These are phyloP conservation scores for Penicillium expansum DNA, from an alignment of 2,329 filamentous ascomycete species.

Conservation along the genomic window DNA sequence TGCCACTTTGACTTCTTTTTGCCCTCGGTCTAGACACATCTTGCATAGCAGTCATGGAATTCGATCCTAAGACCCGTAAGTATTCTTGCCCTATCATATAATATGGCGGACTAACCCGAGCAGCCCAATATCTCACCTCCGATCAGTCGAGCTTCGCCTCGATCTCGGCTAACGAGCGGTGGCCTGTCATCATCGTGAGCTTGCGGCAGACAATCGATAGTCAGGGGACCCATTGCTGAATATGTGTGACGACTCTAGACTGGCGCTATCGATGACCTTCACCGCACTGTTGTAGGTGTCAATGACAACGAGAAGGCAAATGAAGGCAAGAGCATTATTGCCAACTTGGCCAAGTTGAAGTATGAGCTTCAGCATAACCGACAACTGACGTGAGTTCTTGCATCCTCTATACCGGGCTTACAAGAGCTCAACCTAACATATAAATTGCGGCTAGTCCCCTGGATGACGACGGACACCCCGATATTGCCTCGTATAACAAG, in stretches of 20 bases:
- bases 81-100: constrained; percentile 1
- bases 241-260: constrained; percentile 56
- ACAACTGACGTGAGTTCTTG: constrained; percentile 5
- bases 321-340: constrained; percentile 84
- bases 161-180: constrained; percentile 78
- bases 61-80: constrained; percentile 71
- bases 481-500: constrained; percentile 79
- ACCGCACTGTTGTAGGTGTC: constrained; percentile 54
- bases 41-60: constrained; percentile 57
- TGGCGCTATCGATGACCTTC: constrained; percentile 89
- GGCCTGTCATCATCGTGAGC: constrained; percentile 86
- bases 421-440: background rate
- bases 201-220: background rate
- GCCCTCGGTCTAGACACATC: constrained; percentile 10
- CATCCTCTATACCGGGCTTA: background rate
- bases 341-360: constrained; percentile 77
- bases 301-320: constrained; percentile 60
- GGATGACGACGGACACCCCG: constrained; percentile 70
- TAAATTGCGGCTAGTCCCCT: constrained; percentile 57
- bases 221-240: constrained; percentile 2
- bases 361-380: constrained; percentile 80
- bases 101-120: constrained; percentile 7
- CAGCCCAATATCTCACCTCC: constrained; percentile 73
- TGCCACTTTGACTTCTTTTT: constrained; percentile 15
- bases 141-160: constrained; percentile 86